Evolutionary conservation across 139 green algal species (phyloP).

Genomic region (Pseudopediastrum boryanum): DNA sequence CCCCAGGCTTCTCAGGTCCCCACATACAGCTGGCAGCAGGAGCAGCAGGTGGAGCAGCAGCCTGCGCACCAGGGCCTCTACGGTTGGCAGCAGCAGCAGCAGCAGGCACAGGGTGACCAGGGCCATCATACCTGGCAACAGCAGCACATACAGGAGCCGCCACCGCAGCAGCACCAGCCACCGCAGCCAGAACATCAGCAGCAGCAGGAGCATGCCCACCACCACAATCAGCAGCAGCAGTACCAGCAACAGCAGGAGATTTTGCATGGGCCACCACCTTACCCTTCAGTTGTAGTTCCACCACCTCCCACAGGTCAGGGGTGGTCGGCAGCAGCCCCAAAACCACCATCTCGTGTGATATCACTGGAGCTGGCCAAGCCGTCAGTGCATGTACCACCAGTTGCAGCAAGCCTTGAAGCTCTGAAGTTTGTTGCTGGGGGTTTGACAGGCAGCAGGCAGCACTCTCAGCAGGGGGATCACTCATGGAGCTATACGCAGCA

Average conservation of each 20-base stretch:
- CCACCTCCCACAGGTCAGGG: no score
- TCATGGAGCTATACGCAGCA: no score
- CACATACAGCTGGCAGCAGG: background rate
- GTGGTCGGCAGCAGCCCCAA: no score
- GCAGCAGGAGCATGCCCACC: slow-evolving; percentile 5
- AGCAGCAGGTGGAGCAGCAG: background rate
- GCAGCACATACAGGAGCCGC: no score
- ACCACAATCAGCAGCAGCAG: slow-evolving; percentile 28
- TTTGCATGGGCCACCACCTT: no score
- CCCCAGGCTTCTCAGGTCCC: background rate
- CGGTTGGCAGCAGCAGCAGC: background rate
- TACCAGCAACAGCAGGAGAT: slow-evolving; percentile 10
- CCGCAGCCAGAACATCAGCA: background rate
- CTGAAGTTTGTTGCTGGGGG: no score
- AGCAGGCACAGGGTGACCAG: slow-evolving; percentile 8
- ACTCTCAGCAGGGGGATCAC: no score
- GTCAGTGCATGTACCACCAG: background rate
- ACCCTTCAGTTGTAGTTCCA: no score
- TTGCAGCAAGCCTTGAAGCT: no score
- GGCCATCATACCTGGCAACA: no score
- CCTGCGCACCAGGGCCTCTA: background rate
- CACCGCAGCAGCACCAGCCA: background rate
- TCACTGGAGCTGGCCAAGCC: slow-evolving; percentile 17
- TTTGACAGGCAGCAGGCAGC: no score
- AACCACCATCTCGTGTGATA: no score